Conservation (phyloP, 2,329 filamentous ascomycete species). For the Dryadomyces quercivorus region DNA sequence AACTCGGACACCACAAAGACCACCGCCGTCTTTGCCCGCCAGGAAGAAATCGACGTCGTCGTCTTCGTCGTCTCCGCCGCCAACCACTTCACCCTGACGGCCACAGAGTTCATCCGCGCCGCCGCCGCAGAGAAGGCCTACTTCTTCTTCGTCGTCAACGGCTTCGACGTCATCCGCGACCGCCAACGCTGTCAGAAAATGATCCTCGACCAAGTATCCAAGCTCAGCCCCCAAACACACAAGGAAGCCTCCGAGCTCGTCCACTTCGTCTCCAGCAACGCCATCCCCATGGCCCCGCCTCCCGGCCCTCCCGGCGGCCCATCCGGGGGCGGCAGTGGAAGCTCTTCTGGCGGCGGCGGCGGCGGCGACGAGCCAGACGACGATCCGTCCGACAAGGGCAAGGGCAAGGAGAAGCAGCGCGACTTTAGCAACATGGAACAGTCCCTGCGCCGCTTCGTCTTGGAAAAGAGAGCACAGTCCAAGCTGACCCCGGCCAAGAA, state of each 20-base stretch:
- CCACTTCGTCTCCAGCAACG: constrained; percentile 96
- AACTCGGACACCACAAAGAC: constrained; percentile 97
- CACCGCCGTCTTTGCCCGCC: constrained; percentile 89
- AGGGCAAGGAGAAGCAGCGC: constrained; percentile 74
- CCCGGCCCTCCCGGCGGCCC: constrained; percentile 43
- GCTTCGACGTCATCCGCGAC: constrained; percentile 87
- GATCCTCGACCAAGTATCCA: constrained; percentile 80
- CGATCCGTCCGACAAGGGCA: constrained; percentile 65
- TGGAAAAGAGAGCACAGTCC: constrained; percentile 89
- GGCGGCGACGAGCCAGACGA: constrained; percentile 43
- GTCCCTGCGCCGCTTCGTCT: constrained; percentile 79
- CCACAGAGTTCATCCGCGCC: constrained; percentile 95
- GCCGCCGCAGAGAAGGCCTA: constrained; percentile 96
- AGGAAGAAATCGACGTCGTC: constrained; percentile 97
- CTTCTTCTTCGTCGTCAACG: constrained; percentile 97
- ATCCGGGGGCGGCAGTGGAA: constrained; percentile 41
- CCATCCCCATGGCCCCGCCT: constrained; percentile 61
- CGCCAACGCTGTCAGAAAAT: constrained; percentile 84
- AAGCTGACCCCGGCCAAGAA: constrained; percentile 94
- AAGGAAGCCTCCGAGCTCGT: constrained; percentile 90
- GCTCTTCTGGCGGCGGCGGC: constrained; percentile 39
- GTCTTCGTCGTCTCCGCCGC: constrained; percentile 96
- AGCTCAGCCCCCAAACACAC: constrained; percentile 81
- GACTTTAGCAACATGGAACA: constrained; percentile 87
- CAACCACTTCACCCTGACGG: constrained; percentile 94